phyloP scores from a whole-genome alignment of 2,329 filamentous ascomycete species.

The Fusarium domesticum region DNA sequence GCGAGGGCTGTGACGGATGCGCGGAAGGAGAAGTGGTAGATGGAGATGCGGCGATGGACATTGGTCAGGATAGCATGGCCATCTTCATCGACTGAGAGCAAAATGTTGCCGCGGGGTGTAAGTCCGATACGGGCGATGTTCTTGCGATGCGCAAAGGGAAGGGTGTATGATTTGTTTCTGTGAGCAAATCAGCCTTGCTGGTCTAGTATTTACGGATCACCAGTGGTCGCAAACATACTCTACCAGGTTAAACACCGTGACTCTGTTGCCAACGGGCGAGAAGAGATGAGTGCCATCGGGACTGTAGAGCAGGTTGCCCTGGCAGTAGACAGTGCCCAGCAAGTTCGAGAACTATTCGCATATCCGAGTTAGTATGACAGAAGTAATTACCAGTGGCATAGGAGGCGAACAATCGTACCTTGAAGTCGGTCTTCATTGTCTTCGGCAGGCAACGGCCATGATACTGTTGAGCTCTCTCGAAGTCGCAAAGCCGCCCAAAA shows the following conservation, averaged over 20 bases:
- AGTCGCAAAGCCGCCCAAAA: slow-evolving; percentile 31
- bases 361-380: slow-evolving; percentile 1
- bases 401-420: slow-evolving; percentile 54
- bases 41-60: slow-evolving; percentile 75
- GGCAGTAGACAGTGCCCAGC: slow-evolving; percentile 95
- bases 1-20: slow-evolving; percentile 76
- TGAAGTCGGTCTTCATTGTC: slow-evolving; percentile 98
- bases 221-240: slow-evolving; percentile 58
- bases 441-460: slow-evolving; percentile 45
- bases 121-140: slow-evolving; percentile 89
- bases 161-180: slow-evolving; percentile 82
- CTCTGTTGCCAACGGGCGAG: slow-evolving; percentile 93
- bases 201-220: neutral
- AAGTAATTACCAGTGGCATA: too few species aligned
- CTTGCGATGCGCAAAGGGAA: slow-evolving; percentile 88
- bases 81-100: slow-evolving; percentile 91
- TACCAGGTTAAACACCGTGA: slow-evolving; percentile 93
- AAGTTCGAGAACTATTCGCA: slow-evolving; percentile 87
- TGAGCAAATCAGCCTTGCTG: slow-evolving; percentile 32
- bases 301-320: slow-evolving; percentile 95
- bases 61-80: slow-evolving; percentile 92
- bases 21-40: slow-evolving; percentile 96
- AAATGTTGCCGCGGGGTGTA: slow-evolving; percentile 83
- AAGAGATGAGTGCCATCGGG: slow-evolving; percentile 94
- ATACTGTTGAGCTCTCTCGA: slow-evolving; percentile 22